Evolutionary conservation across 2,329 filamentous ascomycete species (phyloP), one percentile per base, ranked within the genome.

Genomic region (Capronia americana): DNA sequence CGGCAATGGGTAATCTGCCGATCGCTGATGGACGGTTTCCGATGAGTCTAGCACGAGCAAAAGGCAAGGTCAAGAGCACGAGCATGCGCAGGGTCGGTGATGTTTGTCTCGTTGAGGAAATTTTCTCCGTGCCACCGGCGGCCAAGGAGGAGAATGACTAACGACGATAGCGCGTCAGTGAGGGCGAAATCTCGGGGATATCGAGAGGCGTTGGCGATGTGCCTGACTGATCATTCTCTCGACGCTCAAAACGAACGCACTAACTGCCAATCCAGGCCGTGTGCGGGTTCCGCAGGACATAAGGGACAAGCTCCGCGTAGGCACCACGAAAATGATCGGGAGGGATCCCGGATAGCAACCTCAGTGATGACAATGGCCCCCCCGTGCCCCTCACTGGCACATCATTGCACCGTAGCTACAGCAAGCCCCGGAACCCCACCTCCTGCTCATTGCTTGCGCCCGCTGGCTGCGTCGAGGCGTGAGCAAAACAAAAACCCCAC

Each of bases 401-500:
- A n/a, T n/a, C 38, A 54, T 61, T n/a, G n/a, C n/a, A n/a, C n/a
- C 58, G 54, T 44, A 34, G 14, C 28, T 34, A 34, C 53, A 32
- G 12, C 5, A 23, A 54, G 38, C 58, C 46, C 58, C 46, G 51
- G 20, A 54, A 61, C 58, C 58, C 58, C 58, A 61, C 58, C 58
- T 61, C 30, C 53, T 17, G 41, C 56, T 17, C 20, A 8, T n/a
- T n/a, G 32, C 38, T 12, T 24, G n/a, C 20, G 28, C 46, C 38
- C 46, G 41, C 34, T n/a, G 41, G 38, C 34, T 34, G 32, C 32
- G 32, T 34, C 32, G 32, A 11, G 32, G 32, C 32, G 32, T 34
- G 32, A 34, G 24, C 34, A 53, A 32, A 61, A 61, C 58, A 61
- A 32, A 24, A 50, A 51, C 58, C 58, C 58, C 58, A 61, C 58